Base-by-base conservation (phyloP, 129 eudicot genomes). In the Tagetes erecta region DNA sequence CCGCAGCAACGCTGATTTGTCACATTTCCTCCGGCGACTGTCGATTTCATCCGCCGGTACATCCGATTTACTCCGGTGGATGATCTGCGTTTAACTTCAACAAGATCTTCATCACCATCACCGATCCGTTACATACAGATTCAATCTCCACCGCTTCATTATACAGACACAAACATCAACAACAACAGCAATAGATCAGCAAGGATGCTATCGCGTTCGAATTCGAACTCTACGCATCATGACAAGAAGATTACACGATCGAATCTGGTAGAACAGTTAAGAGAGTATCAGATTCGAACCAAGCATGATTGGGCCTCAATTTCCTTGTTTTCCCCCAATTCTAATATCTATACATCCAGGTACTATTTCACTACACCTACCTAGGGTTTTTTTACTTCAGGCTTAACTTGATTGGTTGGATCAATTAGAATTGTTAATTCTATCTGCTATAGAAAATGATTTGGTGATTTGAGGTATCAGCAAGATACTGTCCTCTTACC, bases 271-370 rank as follows among this genome's bases (percentile, higher is more conserved):
- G 94, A 88, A 67, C 90, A 88, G 86, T 90, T 88, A 4, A 76
- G 94, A 77, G 94, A 88, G 66, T 88, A 88, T 58, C 94, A 88
- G 83, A 82, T 83, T 78, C 86, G 90, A 78, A 80, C 94, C 33
- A 88, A 88, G 64, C 84, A 88, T 73, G 90, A 85, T 73, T 88
- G 90, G 94, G 88, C 90, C 27, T 85, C 94, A 67, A 82, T 86
- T 37, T 88, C 94, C 11, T 83, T 88, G 72, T 88, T 88, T 82
- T 85, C 92, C 59, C 78, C 94, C 49, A 83, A 77, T 63, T 65
- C 94, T 64, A 85, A 78, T 75, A 67, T 83, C 68, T 78, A 84
- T 64, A 78, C 83, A 64, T 83, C 91, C 9, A 85, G 94, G 94
- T 63, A 62, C 14, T 11, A 62, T 36, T 5, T 62, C 67, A 20